Conservation (phyloP, 768 basidiomycete species). For the Suillus tomentosus region DNA sequence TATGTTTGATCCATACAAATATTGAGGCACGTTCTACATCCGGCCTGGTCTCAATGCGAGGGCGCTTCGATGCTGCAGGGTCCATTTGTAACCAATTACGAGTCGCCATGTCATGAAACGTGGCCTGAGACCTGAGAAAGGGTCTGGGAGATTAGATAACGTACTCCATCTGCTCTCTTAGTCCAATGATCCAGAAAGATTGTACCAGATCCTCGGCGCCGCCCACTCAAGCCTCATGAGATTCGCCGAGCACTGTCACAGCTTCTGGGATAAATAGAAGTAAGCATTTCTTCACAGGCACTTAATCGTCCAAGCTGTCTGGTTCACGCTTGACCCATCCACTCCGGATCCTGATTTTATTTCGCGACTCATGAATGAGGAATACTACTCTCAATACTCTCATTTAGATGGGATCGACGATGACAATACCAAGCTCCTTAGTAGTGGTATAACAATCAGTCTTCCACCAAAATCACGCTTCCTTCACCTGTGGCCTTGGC, state of each 20-base stretch:
- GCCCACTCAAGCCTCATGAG: background rate
- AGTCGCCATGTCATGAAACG: background rate
- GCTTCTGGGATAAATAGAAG: background rate
- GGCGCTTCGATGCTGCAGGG: no score
- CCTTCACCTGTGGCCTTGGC: slow-evolving; percentile 6
- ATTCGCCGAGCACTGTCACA: background rate
- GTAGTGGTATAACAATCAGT: background rate
- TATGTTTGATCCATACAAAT: no score
- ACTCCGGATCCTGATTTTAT: background rate
- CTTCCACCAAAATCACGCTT: background rate
- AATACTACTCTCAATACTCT: slow-evolving; percentile 1
- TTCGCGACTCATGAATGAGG: background rate
- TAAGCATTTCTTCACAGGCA: background rate
- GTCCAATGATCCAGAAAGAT: background rate
- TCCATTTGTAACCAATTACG: no score
- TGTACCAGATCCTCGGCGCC: background rate
- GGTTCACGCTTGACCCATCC: background rate
- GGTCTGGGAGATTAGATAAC: background rate
- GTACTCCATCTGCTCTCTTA: background rate
- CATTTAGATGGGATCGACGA: background rate
- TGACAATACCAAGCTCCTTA: background rate
- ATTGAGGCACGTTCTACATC: no score
- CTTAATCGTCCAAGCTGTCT: background rate
- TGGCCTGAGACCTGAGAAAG: background rate
- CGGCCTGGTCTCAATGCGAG: no score